phyloP scores from a whole-genome alignment of 768 basidiomycete species.

The Phaeolepiota aurea region DNA sequence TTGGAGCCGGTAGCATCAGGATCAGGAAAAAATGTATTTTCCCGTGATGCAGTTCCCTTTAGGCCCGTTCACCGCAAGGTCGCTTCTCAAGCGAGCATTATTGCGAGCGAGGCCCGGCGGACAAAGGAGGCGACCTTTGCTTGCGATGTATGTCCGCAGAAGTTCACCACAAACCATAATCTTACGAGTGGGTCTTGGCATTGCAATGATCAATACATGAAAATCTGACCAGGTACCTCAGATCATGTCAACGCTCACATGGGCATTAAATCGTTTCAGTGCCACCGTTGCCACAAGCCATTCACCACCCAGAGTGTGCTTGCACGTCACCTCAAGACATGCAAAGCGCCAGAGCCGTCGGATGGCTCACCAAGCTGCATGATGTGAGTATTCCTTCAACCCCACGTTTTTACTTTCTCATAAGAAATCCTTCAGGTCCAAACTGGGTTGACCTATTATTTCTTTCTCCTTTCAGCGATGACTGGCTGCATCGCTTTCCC shows the following conservation, averaged over 20 bases:
- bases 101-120: background rate
- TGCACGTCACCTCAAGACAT: conserved; percentile 10
- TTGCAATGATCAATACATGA: background rate
- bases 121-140: background rate
- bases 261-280: background rate
- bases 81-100: background rate
- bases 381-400: background rate
- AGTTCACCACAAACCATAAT: conserved; percentile 1
- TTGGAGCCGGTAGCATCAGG: background rate
- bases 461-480: too few species aligned
- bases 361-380: background rate
- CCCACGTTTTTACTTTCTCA: background rate
- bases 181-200: background rate
- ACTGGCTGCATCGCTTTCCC: too few species aligned
- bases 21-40: background rate
- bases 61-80: background rate
- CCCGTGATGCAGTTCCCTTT: background rate
- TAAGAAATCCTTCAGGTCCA: background rate
- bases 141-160: background rate
- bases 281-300: background rate
- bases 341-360: conserved; percentile 4
- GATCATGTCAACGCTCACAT: background rate
- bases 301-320: conserved; percentile 10
- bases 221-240: background rate
- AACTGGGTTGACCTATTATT: background rate